A percentile compares a stretch with the other conserved stretches of the same genome.
These are phyloP conservation scores for Fusarium caatingaense DNA, from an alignment of 2,329 filamentous ascomycete species.

Conservation along the genomic window DNA sequence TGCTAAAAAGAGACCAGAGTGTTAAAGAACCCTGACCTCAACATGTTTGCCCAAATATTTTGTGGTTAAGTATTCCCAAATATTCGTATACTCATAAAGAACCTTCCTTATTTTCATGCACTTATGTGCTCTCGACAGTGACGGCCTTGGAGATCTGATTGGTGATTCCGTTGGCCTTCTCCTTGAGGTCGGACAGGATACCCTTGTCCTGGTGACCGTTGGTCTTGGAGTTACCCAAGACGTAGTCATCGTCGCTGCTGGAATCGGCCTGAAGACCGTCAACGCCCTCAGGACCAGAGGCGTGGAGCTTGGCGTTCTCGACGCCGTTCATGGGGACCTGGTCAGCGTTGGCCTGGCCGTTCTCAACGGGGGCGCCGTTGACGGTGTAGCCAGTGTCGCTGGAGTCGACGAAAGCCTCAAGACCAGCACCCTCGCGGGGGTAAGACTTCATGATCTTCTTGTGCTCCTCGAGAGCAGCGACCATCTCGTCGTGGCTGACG, in stretches of 20 bases:
- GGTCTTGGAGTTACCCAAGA: conserved; percentile 11
- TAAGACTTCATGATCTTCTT: conserved; percentile 72
- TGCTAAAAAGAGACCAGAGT: neutral
- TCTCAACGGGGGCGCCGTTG: conserved; percentile 45
- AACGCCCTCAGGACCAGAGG: conserved; percentile 34
- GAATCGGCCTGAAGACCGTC: conserved; percentile 33
- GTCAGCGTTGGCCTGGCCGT: conserved; percentile 8
- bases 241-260: conserved; percentile 26
- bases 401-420: conserved; percentile 76
- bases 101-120: neutral
- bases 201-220: conserved; percentile 14
- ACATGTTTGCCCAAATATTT: neutral
- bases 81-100: conserved; percentile 9
- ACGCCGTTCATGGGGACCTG: conserved; percentile 15
- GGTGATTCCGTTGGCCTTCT: conserved; percentile 21
- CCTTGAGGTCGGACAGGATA: conserved; percentile 32
- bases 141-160: conserved; percentile 27
- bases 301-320: conserved; percentile 30
- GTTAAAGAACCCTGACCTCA: neutral
- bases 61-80: neutral
- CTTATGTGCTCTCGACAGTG: conserved; percentile 22
- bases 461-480: conserved; percentile 68
- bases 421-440: conserved; percentile 71
- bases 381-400: conserved; percentile 72
- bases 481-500: conserved; percentile 70